Percentiles rank a stretch among this genome's conserved stretches.
Conservation (phyloP, 768 basidiomycete species). For the Nidularia pulvinata region DNA sequence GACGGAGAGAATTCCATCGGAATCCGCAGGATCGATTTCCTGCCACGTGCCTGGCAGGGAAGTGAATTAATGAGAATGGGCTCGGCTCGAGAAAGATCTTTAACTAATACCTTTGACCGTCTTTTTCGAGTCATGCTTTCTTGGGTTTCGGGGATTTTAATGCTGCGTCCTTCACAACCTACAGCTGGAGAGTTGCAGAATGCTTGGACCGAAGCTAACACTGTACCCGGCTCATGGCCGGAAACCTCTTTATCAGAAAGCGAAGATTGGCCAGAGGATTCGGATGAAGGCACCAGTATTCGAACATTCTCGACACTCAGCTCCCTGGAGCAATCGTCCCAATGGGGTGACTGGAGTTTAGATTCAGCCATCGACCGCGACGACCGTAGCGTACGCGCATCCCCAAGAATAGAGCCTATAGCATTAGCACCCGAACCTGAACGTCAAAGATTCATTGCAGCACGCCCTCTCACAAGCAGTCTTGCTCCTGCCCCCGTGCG, state of each 20-base stretch:
- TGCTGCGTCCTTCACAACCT: background rate
- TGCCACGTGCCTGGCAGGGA: background rate
- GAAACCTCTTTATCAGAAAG: background rate
- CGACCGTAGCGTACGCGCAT: slow-evolving; percentile 10
- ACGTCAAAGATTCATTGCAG: background rate
- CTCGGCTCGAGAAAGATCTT: too few species aligned
- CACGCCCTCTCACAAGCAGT: background rate
- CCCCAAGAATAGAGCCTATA: slow-evolving; percentile 1
- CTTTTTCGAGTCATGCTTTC: too few species aligned
- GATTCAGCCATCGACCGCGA: background rate
- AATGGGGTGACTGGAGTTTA: slow-evolving; percentile 31
- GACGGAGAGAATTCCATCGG: background rate
- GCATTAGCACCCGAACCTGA: slow-evolving; percentile 8
- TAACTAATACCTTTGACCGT: too few species aligned
- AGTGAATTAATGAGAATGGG: too few species aligned
- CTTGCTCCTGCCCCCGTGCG: slow-evolving; percentile 4
- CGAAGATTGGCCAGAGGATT: slow-evolving; percentile 15
- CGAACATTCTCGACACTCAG: slow-evolving; percentile 47
- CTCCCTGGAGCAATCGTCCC: slow-evolving; percentile 38
- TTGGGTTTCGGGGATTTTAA: background rate
- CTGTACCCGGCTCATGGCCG: background rate
- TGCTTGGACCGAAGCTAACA: background rate
- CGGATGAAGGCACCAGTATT: slow-evolving; percentile 3
- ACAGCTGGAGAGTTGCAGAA: background rate
- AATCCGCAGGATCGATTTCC: background rate